Evolutionary conservation across 1,284 basidiomycete genomes (phyloP), one percentile per base, ranked within the genome.

Genomic region (Sporisorium graminicola): DNA sequence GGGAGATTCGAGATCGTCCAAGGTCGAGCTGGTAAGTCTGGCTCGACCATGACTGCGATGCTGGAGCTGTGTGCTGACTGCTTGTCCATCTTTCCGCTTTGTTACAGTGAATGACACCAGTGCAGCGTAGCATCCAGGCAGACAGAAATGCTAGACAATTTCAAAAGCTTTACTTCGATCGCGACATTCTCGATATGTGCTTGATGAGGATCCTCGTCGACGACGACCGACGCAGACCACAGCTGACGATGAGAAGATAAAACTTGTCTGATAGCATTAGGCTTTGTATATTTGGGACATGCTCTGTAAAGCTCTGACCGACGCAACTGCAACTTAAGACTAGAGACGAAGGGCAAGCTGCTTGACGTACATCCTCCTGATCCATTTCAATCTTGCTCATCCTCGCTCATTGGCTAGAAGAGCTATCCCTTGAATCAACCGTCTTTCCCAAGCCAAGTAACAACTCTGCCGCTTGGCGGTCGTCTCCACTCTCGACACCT

Each of bases 401-500:
- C 13, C 35, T 33, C 27, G 13, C 20, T 49, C 26, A 67, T 24
- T 61, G 65, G 57, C 60, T 58, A 1, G 58, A 64, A 5, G 52
- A 60, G 43, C 60, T 58, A 22, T 68, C 74, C 13, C 68, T 43
- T 2, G 60, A 67, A 50, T 46, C 65, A 0, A 68, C 58, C 13
- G 55, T 44, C 29, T 68, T 68, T n/a, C 74, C 78, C n/a, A 82
- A 65, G 0, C 80, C 80, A 8, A 82, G 66, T 18, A 82, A 49
- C 53, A 82, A 55, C 40, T 82, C 78, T 12, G 76, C 80, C 1
- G 80, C 80, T 27, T 79, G 76, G 20, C 68, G 74, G 58, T 82
- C 80, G 29, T 79, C 68, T 14, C 63, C 56, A 3, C 35, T 52
- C 33, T 40, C 61, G 8, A 42, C 31, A 12, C 37, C 16, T 16